Evolutionary conservation across 2,329 filamentous ascomycete species (phyloP).

Genomic region (Monosporascus sp.): DNA sequence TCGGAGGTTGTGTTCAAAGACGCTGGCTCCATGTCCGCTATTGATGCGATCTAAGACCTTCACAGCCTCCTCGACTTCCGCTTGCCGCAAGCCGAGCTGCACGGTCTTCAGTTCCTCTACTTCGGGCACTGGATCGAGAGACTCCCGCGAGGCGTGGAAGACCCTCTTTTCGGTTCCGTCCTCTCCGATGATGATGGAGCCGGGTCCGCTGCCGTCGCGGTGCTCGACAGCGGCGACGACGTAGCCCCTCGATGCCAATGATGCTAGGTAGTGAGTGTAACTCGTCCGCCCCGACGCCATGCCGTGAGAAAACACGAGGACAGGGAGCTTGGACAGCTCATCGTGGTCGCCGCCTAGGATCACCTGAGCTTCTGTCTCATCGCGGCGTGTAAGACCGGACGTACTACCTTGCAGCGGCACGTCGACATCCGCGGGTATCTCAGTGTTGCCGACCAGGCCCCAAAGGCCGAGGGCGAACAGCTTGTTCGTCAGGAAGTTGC

Average conservation of each 20-base stretch:
- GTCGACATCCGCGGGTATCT: constrained; percentile 43
- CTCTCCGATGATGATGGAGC: constrained; percentile 32
- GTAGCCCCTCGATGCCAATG: constrained; percentile 43
- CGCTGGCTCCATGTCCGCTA: constrained; percentile 28
- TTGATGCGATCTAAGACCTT: constrained; percentile 36
- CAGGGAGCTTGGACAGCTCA: constrained; percentile 26
- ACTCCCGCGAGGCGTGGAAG: constrained; percentile 31
- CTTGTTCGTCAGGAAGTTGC: constrained; percentile 36
- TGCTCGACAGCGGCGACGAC: constrained; percentile 47
- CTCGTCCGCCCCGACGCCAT: constrained; percentile 44
- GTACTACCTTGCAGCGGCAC: constrained; percentile 29
- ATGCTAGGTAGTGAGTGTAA: constrained; percentile 46
- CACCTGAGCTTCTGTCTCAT: constrained; percentile 15
- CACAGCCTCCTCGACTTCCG: constrained; percentile 42
- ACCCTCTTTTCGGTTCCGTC: constrained; percentile 23
- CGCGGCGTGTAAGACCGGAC: constrained; percentile 14
- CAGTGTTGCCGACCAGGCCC: constrained; percentile 36
- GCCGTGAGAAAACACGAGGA: constrained; percentile 48
- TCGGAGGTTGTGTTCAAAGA: constrained; percentile 38
- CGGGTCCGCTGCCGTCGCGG: constrained; percentile 46
- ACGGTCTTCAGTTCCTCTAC: constrained; percentile 34
- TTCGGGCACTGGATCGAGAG: constrained; percentile 17
- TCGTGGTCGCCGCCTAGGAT: constrained; percentile 12
- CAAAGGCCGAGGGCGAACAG: constrained; percentile 38
- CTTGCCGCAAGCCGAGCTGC: constrained; percentile 45